Evolutionary conservation across 2,329 filamentous ascomycete genomes (phyloP), one percentile per base, ranked within the genome.

Genomic region (Colletotrichum acutatum): DNA sequence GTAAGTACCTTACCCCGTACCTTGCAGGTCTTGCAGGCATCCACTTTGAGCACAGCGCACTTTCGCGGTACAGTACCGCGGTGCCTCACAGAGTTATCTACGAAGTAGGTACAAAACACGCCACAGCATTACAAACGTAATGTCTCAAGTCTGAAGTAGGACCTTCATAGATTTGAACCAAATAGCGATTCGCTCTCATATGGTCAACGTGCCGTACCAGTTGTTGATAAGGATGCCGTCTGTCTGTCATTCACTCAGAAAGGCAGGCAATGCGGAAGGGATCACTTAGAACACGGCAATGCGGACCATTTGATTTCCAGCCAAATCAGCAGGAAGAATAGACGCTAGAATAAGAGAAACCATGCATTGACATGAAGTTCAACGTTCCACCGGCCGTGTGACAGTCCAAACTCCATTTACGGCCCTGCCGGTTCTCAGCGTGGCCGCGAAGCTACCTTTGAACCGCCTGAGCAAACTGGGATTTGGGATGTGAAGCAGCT

Each of bases 321-420:
- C 42, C 28, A 37, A 11, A 6, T 24, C 7, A 63, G 46, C 28
- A 9, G 32, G 14, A 19, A 37, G 24, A 6, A 16, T 14, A 49
- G 34, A 11, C 46, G n/a, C 22, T 34, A 3, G 30, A 26, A 9
- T 37, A 54, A 30, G 28, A 63, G 2, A 63, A 49, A 54, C 42
- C 56, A 24, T 69, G 26, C 54, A 52, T 60, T 49, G 56, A 62
- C 49, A 58, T 52, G 22, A 68, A 57, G 42, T 28, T 37, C 24
- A 71, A 68, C n/a, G 49, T 19, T 49, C 64, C 68, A 68, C 49
- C 57, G 34, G 63, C 64, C 49, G n/a, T 56, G 61, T 71, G 56
- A 57, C 63, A 71, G 46, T 68, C 57, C 68, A 52, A 71, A 71
- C 68, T 71, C 68, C 68, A 59, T 26, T 71, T 57, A 34, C 64